A percentile compares a stretch with the other conserved stretches of the same genome.
Evolutionary conservation across 306 rosid species (phyloP).

Genomic region (Quercus cerris): DNA sequence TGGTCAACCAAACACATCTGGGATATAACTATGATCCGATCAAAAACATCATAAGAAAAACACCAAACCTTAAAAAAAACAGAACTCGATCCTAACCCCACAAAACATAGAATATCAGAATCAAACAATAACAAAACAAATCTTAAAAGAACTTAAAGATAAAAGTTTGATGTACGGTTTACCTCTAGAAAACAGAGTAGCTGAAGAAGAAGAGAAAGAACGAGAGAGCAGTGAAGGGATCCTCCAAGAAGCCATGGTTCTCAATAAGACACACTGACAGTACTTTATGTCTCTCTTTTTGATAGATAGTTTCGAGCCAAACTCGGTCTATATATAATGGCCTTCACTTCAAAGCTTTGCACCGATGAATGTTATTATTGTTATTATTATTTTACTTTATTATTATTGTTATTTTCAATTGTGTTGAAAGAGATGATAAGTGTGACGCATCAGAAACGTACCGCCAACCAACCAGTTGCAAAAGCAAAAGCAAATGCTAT

Average conservation of each 20-base stretch:
- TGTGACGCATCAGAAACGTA: neutral
- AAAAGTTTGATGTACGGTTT: neutral
- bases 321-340: too few species aligned
- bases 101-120: neutral
- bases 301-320: neutral
- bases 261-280: neutral
- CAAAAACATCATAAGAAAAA: neutral
- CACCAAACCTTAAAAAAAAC: neutral
- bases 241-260: slow-evolving; percentile 56
- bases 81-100: neutral
- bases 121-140: too few species aligned
- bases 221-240: slow-evolving; percentile 48
- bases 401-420: neutral
- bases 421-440: neutral
- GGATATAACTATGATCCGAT: neutral
- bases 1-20: neutral
- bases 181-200: slow-evolving; percentile 48
- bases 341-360: too few species aligned
- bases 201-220: slow-evolving; percentile 43
- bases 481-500: too few species aligned
- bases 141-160: neutral
- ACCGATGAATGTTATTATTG: neutral
- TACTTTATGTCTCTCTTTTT: neutral
- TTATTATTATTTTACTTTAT: neutral
- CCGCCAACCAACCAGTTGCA: neutral